Evolutionary conservation across 2,329 filamentous ascomycete species (phyloP).

Genomic region (Mariannaea sp.): DNA sequence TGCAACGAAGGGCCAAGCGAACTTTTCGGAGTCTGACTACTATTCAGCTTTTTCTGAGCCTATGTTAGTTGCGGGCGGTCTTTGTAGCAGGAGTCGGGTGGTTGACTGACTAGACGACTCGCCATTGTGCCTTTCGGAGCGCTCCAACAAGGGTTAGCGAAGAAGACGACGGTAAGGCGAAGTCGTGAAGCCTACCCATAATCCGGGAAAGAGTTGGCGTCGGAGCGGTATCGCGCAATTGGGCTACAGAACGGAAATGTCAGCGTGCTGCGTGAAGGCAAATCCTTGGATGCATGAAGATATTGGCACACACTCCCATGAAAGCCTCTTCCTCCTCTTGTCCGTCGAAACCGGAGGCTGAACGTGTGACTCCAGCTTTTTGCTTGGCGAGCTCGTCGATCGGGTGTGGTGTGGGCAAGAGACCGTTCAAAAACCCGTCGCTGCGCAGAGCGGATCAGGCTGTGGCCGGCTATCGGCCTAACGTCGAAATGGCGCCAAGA

Average conservation of each 20-base stretch:
- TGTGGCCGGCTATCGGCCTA: not conserved
- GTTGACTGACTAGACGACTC: conserved; percentile 33
- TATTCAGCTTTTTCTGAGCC: conserved; percentile 34
- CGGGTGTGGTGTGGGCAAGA: conserved; percentile 10
- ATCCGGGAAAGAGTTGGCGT: conserved; percentile 47
- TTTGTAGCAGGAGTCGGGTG: not conserved
- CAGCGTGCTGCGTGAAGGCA: conserved; percentile 16
- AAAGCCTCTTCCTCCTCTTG: conserved; percentile 32
- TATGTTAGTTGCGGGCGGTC: conserved; percentile 15
- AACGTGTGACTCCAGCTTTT: conserved; percentile 39
- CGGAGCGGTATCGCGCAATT: conserved; percentile 43
- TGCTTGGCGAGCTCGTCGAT: conserved; percentile 26
- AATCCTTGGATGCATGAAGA: conserved; percentile 12
- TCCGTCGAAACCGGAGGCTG: conserved; percentile 25
- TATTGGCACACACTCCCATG: conserved; percentile 41
- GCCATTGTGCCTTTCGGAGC: conserved; percentile 31
- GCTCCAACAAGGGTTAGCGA: conserved; percentile 35
- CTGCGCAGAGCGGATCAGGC: not conserved
- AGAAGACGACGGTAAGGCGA: conserved; percentile 12
- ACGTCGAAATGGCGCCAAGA: not conserved
- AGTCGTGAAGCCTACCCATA: conserved; percentile 45
- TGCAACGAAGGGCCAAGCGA: conserved; percentile 21
- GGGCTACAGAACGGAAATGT: conserved; percentile 35
- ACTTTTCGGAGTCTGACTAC: conserved; percentile 25
- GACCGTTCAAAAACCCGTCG: not conserved